phyloP scores from a whole-genome alignment of 805 yeast species.

The Candida easanensis region DNA sequence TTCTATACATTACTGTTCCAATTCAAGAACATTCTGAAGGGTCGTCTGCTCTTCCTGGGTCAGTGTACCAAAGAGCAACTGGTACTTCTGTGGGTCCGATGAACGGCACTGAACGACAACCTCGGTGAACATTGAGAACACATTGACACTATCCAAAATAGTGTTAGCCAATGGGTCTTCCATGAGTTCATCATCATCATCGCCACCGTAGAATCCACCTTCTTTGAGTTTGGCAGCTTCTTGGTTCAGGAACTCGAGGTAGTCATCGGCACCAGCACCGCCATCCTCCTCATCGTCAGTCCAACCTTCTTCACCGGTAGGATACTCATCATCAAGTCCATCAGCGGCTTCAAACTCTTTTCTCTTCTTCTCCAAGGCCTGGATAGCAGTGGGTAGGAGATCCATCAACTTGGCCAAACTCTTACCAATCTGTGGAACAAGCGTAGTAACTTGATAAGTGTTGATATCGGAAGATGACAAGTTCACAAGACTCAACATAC shows the following conservation, averaged over 20 bases:
- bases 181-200: slow-evolving; percentile 66
- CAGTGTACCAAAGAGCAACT: slow-evolving; percentile 41
- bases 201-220: slow-evolving; percentile 35
- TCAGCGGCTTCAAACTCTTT: slow-evolving; percentile 34
- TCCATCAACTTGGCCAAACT: slow-evolving; percentile 51
- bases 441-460: slow-evolving; percentile 33
- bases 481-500: slow-evolving; percentile 49
- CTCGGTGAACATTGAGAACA: slow-evolving; percentile 62
- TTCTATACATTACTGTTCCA: not conserved
- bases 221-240: slow-evolving; percentile 40
- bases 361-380: slow-evolving; percentile 59
- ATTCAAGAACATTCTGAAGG: slow-evolving; percentile 40
- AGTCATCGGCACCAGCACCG: slow-evolving; percentile 39
- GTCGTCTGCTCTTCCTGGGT: slow-evolving; percentile 35
- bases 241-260: slow-evolving; percentile 44
- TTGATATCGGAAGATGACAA: slow-evolving; percentile 29
- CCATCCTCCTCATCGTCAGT: slow-evolving; percentile 26
- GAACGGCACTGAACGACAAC: slow-evolving; percentile 48
- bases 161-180: slow-evolving; percentile 83
- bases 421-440: slow-evolving; percentile 48
- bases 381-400: slow-evolving; percentile 70
- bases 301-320: slow-evolving; percentile 26
- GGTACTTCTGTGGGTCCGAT: slow-evolving; percentile 46
- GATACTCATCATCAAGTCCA: slow-evolving; percentile 30
- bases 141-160: slow-evolving; percentile 74